Percentiles rank a stretch among this genome's conserved stretches.
Conservation (phyloP, 768 basidiomycete species). For the Clathrus columnatus region DNA sequence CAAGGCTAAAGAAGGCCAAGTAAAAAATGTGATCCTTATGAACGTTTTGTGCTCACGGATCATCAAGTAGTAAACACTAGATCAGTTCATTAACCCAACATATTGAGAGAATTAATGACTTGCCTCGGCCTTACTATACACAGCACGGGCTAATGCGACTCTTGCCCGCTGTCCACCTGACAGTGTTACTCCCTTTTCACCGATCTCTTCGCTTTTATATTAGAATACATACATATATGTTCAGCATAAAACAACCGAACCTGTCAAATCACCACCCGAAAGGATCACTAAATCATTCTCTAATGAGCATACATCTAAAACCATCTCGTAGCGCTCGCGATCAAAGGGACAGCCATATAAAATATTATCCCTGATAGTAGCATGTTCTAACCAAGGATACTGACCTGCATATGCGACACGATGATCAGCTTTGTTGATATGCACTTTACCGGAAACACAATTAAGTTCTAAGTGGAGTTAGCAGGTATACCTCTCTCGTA, state of each 20-base stretch:
- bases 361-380: conserved; percentile 75
- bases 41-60: conserved; percentile 44
- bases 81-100: not conserved
- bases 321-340: conserved; percentile 51
- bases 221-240: not conserved
- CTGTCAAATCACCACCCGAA: conserved; percentile 71
- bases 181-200: conserved; percentile 73
- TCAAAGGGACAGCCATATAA: conserved; percentile 60
- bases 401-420: conserved; percentile 64
- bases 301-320: conserved; percentile 70
- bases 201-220: conserved; percentile 42
- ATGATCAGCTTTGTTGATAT: conserved; percentile 47
- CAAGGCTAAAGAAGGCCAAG: conserved; percentile 32
- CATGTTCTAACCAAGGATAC: conserved; percentile 69
- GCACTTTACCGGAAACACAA: conserved; percentile 44
- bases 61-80: conserved; percentile 57
- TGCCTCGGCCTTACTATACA: conserved; percentile 55
- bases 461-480: conserved; percentile 42
- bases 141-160: conserved; percentile 66
- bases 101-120: not conserved
- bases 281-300: conserved; percentile 62
- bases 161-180: conserved; percentile 69
- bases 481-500: not conserved
- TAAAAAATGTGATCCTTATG: conserved; percentile 3
- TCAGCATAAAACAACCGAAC: conserved; percentile 23